Evolutionary conservation across 2,329 filamentous ascomycete species (phyloP).

Genomic region (Dactylellina leptospora): DNA sequence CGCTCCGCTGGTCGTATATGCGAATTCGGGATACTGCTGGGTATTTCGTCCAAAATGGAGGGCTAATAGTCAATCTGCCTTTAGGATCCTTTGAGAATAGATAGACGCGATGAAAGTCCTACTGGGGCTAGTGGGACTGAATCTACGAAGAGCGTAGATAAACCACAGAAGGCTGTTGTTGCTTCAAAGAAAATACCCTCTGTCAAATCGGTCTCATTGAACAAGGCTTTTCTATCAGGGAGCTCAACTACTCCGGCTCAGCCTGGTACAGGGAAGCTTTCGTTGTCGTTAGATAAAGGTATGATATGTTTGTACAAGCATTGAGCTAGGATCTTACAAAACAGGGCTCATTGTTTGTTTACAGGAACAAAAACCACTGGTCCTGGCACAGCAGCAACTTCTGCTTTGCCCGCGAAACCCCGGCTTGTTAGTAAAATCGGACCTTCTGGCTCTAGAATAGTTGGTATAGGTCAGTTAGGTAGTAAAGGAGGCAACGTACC

Average conservation of each 20-base stretch:
- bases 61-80: slow-evolving; percentile 35
- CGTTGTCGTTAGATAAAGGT: slow-evolving; percentile 63
- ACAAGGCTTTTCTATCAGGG: slow-evolving; percentile 81
- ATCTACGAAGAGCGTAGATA: slow-evolving; percentile 60
- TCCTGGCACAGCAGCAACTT: slow-evolving; percentile 23
- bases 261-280: slow-evolving; percentile 61
- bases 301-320: slow-evolving; percentile 14
- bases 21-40: neutral
- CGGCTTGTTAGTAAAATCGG: slow-evolving; percentile 55
- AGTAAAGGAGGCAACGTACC: slow-evolving; percentile 52
- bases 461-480: slow-evolving; percentile 41
- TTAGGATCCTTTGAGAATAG: slow-evolving; percentile 40
- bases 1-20: neutral
- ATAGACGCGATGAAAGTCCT: slow-evolving; percentile 54
- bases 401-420: slow-evolving; percentile 53
- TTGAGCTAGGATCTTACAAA: neutral
- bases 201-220: slow-evolving; percentile 87
- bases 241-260: slow-evolving; percentile 67
- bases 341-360: slow-evolving; percentile 9
- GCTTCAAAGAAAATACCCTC: slow-evolving; percentile 73
- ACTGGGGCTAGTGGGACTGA: slow-evolving; percentile 59
- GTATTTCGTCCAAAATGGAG: slow-evolving; percentile 2
- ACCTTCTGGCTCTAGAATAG: slow-evolving; percentile 52
- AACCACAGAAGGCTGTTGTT: slow-evolving; percentile 54
- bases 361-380: slow-evolving; percentile 41